phyloP scores from a whole-genome alignment of 1,139 yeast species.

The Protomyces arabidopsidicola region DNA sequence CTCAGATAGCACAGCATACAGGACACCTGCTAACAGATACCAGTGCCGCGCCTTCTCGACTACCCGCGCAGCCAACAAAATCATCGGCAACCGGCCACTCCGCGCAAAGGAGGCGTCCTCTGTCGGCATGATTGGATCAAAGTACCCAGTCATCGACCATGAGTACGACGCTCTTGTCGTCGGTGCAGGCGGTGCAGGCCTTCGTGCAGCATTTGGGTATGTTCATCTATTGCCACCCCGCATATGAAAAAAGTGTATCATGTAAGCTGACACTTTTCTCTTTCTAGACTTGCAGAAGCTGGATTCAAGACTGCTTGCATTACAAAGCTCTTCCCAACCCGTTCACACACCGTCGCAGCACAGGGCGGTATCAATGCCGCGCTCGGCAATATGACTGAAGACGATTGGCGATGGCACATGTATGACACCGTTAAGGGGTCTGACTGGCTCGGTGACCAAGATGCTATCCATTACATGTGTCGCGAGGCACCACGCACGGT shows the following conservation, averaged over 20 bases:
- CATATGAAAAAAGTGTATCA: background rate
- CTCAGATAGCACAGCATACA: no score
- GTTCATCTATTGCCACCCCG: background rate
- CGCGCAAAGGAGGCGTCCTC: constrained; percentile 44
- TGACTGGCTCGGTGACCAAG: constrained; percentile 99
- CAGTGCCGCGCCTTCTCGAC: constrained; percentile 22
- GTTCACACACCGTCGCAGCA: constrained; percentile 98
- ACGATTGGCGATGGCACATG: constrained; percentile 99
- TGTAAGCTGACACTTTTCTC: background rate
- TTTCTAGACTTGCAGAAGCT: constrained; percentile 82
- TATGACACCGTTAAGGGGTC: constrained; percentile 86
- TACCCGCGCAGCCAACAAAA: constrained; percentile 9
- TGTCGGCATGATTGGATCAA: constrained; percentile 44
- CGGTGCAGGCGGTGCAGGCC: constrained; percentile 99
- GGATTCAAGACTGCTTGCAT: constrained; percentile 98
- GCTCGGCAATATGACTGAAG: constrained; percentile 90
- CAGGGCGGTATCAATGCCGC: constrained; percentile 99
- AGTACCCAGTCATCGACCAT: constrained; percentile 83
- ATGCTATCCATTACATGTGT: constrained; percentile 98
- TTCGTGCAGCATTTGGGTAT: constrained; percentile 78
- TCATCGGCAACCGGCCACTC: constrained; percentile 34
- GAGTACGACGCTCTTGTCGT: constrained; percentile 97
- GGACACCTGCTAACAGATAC: background rate
- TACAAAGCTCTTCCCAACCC: constrained; percentile 93
- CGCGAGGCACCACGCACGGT: constrained; percentile 95